Percentiles rank a stretch among this genome's conserved stretches.
phyloP scores from a whole-genome alignment of 2,329 filamentous ascomycete species.

The Talaromyces sp. region DNA sequence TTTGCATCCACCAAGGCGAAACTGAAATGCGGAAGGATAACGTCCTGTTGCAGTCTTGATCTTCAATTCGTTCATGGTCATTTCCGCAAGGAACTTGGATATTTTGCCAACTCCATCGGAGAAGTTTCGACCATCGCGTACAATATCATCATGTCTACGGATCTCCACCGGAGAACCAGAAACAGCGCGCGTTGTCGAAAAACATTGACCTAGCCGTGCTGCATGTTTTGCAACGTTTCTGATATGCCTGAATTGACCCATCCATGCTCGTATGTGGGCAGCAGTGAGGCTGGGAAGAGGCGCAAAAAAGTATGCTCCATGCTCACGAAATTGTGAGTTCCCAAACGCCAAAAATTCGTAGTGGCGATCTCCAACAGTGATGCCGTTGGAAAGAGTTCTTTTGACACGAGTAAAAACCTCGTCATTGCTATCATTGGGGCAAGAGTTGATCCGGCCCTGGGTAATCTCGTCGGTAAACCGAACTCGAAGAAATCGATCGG shows the following conservation, averaged over 20 bases:
- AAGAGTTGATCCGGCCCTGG: constrained; percentile 63
- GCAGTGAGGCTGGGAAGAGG: constrained; percentile 68
- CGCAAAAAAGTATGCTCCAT: constrained; percentile 91
- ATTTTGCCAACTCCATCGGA: constrained; percentile 94
- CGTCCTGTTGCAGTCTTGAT: constrained; percentile 56
- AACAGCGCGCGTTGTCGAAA: constrained; percentile 85
- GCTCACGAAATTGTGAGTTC: constrained; percentile 91
- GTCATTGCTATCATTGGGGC: constrained; percentile 61
- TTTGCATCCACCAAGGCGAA: constrained; percentile 90
- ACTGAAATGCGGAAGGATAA: constrained; percentile 83
- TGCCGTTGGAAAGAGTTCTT: constrained; percentile 73
- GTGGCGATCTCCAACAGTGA: constrained; percentile 75
- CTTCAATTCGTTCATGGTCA: constrained; percentile 72
- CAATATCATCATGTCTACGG: constrained; percentile 68
- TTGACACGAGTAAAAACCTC: constrained; percentile 75
- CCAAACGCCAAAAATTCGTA: constrained; percentile 94
- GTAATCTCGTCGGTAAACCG: constrained; percentile 83
- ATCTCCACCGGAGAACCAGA: constrained; percentile 62
- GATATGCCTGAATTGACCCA: constrained; percentile 84
- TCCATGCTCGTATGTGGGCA: constrained; percentile 77
- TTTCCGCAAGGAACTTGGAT: constrained; percentile 73
- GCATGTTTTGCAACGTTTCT: constrained; percentile 84
- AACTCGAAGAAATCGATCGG: constrained; percentile 83
- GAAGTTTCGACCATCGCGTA: constrained; percentile 70
- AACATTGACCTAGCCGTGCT: constrained; percentile 88